Evolutionary conservation across 495 filamentous ascomycete species (phyloP), one percentile per base, ranked within the genome.

Genomic region (Neurospora sp.): DNA sequence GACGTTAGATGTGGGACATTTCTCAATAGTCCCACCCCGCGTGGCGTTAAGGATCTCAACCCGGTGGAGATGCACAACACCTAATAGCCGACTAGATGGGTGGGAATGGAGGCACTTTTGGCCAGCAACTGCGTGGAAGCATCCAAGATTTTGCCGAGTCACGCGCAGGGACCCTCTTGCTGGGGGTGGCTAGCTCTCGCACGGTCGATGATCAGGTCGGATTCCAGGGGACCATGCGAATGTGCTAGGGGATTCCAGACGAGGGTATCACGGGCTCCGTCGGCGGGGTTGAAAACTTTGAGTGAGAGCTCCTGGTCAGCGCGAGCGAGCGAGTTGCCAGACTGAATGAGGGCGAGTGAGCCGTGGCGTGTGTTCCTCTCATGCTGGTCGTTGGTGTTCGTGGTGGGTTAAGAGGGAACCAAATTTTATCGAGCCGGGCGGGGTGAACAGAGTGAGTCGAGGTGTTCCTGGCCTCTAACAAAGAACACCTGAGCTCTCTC

Each of bases 1-100:
- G 68, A 72, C 71, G 71, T 73, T 72, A 39, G 73, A 59, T 44
- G 73, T 65, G 69, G 65, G 31, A 59, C 44, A 16, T 4, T 18
- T 0, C 1, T 65, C 53, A 27, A 40, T 73, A 70, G 38, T 18
- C n/a, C 18, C 71, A 73, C 71, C n/a, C 68, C 71, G 31, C 27
- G 53, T 65, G 53, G 53, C 53, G 53, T 65, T 35, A 35, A 1
- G 27, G 44, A 8, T 20, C 40, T 31, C 27, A 38, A 35, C 42
- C 31, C 42, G n/a, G 40, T 22, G 61, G 39, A 35, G 61, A 31
- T 37, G 71, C 14, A 35, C 71, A 35, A 18, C 53, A 65, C 53
- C 53, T 8, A 12, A 61, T 35, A 65, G 35, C 53, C 53, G 53
- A 6, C 3, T 0, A 1, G 53, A 18, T 0, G 53, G 53, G 27